Evolutionary conservation across 192 early-diverging fungal genomes (phyloP), one percentile per base, ranked within the genome.

Genomic region (Coemansia sp.): DNA sequence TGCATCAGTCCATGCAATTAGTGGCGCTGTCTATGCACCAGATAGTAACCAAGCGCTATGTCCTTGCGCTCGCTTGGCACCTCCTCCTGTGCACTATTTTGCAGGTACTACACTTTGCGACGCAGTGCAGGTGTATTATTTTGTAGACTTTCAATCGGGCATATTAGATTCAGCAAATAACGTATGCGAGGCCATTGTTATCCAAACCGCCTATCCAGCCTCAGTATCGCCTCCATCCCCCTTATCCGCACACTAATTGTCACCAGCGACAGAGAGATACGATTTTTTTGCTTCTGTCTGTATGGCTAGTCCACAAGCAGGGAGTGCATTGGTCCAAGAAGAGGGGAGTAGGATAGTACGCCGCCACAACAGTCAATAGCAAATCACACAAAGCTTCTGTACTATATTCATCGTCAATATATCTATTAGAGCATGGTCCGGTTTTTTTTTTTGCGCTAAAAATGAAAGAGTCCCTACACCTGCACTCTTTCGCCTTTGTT

Each of bases 71-170:
- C 31, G 34, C 31, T 18, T 33, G 57, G 8, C 29, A 12, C 16
- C 57, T 34, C 16, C 57, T 34, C 52, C 10, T 27, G 52, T 13
- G 29, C 57, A 60, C 57, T 60, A 60, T 60, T 60, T 60, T 5
- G 7, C 57, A 29, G 31, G 8, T 36, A 60, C 57, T 60, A 60
- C 24, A 60, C 29, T 15, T 60, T 29, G 33, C 31, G 4, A 31
- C 10, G 27, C 16, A 33, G 57, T 34, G 57, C 57, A 60, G 27
- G 31, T 36, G 31, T 60, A 36, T 60, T 60, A 60, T 60, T 60
- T 60, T 33, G 31, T 18, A 60, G 31, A 60, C 36, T 60, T 38
- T 60, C 57, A 60, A 60, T 60, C 57, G 33, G 57, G 57, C 31
- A 60, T 34, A 36, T 54, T 54, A 27, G 52, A 54, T 24, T 27